A percentile compares a stretch with the other conserved stretches of the same genome.
These are phyloP conservation scores for Cynara cardunculus DNA, from an alignment of 129 eudicot genomes.

Conservation along the genomic window DNA sequence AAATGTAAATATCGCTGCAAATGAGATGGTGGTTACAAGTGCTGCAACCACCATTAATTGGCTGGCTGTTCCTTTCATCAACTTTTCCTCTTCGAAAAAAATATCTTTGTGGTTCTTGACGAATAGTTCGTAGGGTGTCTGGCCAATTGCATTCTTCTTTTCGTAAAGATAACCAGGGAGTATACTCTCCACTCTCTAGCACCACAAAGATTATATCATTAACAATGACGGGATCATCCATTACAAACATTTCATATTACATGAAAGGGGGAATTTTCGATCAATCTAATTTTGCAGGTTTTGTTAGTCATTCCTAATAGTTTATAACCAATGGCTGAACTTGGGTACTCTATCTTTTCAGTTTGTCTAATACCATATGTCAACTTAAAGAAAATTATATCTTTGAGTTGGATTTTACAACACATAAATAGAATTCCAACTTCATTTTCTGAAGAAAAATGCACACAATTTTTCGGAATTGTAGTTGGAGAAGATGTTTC, in stretches of 20 bases:
- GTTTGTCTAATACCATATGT: neutral
- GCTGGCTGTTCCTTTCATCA: slow-evolving; percentile 1
- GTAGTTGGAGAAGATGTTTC: neutral
- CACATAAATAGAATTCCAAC: neutral
- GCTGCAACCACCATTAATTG: slow-evolving; percentile 7
- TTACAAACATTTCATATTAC: no score
- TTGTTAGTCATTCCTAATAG: no score
- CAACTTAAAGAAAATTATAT: neutral
- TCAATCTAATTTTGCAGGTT: no score
- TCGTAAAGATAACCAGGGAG: neutral
- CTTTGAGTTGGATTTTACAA: neutral
- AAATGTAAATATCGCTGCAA: slow-evolving; percentile 6
- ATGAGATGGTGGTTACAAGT: slow-evolving; percentile 9
- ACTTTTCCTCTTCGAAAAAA: neutral
- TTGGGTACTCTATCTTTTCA: no score
- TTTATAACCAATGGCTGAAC: no score
- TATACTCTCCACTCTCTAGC: neutral
- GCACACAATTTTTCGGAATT: neutral
- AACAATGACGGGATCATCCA: neutral
- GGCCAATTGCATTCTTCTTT: neutral
- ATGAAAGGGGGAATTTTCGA: neutral
- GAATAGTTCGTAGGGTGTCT: slow-evolving; percentile 2
- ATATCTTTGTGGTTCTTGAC: neutral
- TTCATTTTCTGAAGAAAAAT: no score
- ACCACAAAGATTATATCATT: neutral